phyloP scores from a whole-genome alignment of 257 asterid species.

The Anisodus acutangulus region DNA sequence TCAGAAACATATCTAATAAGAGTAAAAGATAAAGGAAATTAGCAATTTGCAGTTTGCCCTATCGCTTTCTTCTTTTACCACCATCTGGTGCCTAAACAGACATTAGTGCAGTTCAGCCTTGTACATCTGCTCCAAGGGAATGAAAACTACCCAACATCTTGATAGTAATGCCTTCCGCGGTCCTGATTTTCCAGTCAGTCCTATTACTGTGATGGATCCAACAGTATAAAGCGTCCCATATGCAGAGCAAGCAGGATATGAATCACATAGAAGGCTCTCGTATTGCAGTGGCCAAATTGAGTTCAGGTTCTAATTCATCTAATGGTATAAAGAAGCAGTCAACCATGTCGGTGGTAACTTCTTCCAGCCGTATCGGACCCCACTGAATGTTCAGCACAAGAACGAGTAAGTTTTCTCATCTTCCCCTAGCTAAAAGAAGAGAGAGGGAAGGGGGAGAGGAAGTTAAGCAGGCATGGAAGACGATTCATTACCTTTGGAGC shows the following conservation, averaged over 20 bases:
- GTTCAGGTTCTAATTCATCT: constrained; percentile 68
- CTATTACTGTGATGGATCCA: neutral
- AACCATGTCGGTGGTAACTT: constrained; percentile 78
- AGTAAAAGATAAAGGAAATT: neutral
- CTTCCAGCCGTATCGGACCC: constrained; percentile 71
- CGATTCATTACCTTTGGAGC: constrained; percentile 75
- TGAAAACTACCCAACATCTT: neutral
- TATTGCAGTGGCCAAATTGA: constrained; percentile 73
- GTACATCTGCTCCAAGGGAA: neutral
- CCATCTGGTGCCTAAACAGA: neutral
- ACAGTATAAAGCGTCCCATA: neutral
- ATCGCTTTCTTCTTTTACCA: neutral
- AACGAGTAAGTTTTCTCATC: neutral
- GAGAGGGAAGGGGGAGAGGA: neutral
- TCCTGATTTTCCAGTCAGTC: constrained; percentile 5
- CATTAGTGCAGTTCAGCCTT: neutral
- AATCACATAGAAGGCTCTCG: constrained; percentile 86
- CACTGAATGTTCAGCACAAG: constrained; percentile 56
- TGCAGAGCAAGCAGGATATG: neutral
- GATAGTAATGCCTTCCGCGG: neutral
- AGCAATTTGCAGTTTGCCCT: neutral
- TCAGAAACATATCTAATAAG: neutral
- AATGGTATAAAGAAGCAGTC: constrained; percentile 60
- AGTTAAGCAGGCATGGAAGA: neutral
- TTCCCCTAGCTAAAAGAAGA: neutral